Percentiles rank a stretch among this genome's conserved stretches.
phyloP scores from a whole-genome alignment of 176 grass and related monocot genomes.

The Elymus sibiricus region DNA sequence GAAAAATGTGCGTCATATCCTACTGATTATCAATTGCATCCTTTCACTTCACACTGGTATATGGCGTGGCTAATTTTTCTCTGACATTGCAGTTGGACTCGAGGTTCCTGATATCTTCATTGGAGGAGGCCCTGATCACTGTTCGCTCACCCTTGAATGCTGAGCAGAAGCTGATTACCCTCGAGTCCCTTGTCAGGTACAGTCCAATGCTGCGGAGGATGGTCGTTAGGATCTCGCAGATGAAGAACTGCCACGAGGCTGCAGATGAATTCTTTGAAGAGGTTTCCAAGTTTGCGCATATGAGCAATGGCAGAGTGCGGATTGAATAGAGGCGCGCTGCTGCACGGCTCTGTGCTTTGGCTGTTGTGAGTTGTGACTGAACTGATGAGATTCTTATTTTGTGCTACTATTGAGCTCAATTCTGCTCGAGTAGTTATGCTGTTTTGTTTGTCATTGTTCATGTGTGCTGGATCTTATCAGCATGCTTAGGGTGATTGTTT shows the following conservation, averaged over 20 bases:
- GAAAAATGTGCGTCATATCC: conserved; percentile 49
- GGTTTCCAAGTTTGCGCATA: conserved; percentile 74
- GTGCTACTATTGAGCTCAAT: conserved; percentile 16
- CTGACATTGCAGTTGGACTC: conserved; percentile 68
- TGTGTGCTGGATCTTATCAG: not conserved
- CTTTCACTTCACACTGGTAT: not conserved
- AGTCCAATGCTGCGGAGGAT: conserved; percentile 57
- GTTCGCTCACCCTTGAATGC: conserved; percentile 90
- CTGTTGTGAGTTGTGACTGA: not conserved
- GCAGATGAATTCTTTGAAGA: conserved; percentile 94
- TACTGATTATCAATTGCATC: not conserved
- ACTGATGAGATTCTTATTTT: not conserved
- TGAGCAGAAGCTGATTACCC: conserved; percentile 80
- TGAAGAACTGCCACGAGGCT: conserved; percentile 85
- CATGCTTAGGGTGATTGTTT: not conserved
- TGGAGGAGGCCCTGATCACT: conserved; percentile 80
- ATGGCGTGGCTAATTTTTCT: not conserved
- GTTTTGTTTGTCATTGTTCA: conserved; percentile 20
- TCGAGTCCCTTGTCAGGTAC: conserved; percentile 69
- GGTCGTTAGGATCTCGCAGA: conserved; percentile 86
- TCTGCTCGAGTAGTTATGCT: not conserved
- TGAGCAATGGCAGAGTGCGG: conserved; percentile 52
- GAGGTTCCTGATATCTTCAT: conserved; percentile 56
- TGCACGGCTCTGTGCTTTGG: not conserved
- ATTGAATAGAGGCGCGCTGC: conserved; percentile 46